A percentile compares a stretch with the other conserved stretches of the same genome.
Evolutionary conservation across 179 eudicot genomes (phyloP).

Genomic region (Beta lomatogona): DNA sequence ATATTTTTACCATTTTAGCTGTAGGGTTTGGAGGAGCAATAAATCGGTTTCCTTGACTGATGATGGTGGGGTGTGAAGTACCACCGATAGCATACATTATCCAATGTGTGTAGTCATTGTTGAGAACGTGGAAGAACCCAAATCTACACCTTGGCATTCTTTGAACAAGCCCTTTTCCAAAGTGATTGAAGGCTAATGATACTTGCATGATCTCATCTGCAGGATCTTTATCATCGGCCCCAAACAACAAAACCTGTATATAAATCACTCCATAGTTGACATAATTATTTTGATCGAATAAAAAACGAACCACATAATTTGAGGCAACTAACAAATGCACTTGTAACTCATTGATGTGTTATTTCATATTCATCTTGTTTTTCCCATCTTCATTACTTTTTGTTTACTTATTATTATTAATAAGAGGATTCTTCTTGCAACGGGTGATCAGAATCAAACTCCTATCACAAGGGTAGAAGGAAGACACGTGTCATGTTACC

Average conservation of each 20-base stretch:
- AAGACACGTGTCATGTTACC: too few relatives aligned
- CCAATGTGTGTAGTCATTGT: constrained; percentile 95
- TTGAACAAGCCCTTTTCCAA: constrained; percentile 72
- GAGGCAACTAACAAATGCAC: too few relatives aligned
- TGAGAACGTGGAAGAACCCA: constrained; percentile 73
- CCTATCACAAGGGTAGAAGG: too few relatives aligned
- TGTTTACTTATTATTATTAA: too few relatives aligned
- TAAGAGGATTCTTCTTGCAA: too few relatives aligned
- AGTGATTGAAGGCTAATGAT: constrained; percentile 72
- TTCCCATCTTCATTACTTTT: too few relatives aligned
- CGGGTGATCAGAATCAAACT: too few relatives aligned
- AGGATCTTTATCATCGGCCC: constrained; percentile 49
- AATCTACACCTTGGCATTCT: constrained; percentile 80
- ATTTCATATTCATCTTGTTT: too few relatives aligned
- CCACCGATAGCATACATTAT: constrained; percentile 87
- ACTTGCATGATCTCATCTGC: constrained; percentile 56
- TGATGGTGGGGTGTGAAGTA: constrained; percentile 65
- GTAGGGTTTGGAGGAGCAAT: constrained; percentile 53
- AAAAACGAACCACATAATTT: too few relatives aligned
- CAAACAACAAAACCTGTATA: constrained; percentile 69
- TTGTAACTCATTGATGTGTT: too few relatives aligned
- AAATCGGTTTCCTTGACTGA: constrained; percentile 82
- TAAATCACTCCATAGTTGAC: not conserved
- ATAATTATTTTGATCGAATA: too few relatives aligned
- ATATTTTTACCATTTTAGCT: constrained; percentile 37